phyloP scores from a whole-genome alignment of 2,329 filamentous ascomycete species.

The Plectosphaerella cucumerina region DNA sequence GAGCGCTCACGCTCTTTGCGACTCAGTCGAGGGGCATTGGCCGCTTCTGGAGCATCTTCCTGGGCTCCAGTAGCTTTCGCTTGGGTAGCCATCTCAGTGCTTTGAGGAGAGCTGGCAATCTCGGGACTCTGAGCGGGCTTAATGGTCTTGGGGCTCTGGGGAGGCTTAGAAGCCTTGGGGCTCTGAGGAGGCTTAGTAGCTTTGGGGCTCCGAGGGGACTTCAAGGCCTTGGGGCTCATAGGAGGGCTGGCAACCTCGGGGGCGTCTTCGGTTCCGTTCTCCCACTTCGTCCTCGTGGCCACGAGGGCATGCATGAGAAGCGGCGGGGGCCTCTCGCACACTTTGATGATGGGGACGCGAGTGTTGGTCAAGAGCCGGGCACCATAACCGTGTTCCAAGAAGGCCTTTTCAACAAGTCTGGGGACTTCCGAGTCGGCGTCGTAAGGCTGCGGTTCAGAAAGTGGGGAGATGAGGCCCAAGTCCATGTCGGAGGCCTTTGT shows the following conservation, averaged over 20 bases:
- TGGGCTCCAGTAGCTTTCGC: too few relatives aligned
- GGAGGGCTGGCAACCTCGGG: not conserved
- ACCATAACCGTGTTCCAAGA: slow-evolving; percentile 69
- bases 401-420: slow-evolving; percentile 67
- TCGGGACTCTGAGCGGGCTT: too few relatives aligned
- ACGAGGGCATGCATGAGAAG: slow-evolving; percentile 57
- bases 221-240: too few relatives aligned
- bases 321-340: slow-evolving; percentile 67
- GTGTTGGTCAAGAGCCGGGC: slow-evolving; percentile 75
- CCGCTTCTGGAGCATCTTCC: too few relatives aligned
- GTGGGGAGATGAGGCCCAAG: slow-evolving; percentile 67
- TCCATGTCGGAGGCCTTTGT: slow-evolving; percentile 91
- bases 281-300: slow-evolving; percentile 68
- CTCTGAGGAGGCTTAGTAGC: too few relatives aligned
- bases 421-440: slow-evolving; percentile 60
- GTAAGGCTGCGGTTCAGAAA: slow-evolving; percentile 50
- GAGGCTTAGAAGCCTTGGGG: too few relatives aligned
- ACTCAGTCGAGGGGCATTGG: too few relatives aligned
- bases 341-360: slow-evolving; percentile 81
- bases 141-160: too few relatives aligned
- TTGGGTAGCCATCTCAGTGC: too few relatives aligned
- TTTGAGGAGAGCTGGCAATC: too few relatives aligned
- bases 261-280: slow-evolving; percentile 42
- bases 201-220: too few relatives aligned
- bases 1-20: too few relatives aligned